Conservation (phyloP, 208 protist species). For the Acanthamoeba comandoni region DNA sequence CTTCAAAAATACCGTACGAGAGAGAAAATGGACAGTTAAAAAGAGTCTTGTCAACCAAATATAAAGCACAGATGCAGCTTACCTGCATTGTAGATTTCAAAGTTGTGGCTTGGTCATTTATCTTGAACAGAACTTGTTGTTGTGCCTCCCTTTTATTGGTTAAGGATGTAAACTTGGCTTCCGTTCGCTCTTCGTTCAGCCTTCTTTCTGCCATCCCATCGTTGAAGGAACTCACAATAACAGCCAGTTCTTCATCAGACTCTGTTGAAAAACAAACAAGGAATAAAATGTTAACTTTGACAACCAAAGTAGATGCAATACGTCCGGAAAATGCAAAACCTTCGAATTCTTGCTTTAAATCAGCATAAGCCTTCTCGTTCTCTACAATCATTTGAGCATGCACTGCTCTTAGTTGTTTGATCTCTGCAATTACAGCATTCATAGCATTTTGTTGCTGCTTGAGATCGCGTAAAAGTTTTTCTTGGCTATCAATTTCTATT, state of each 20-base stretch:
- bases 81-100: not conserved
- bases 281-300: not conserved
- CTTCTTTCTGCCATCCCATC: constrained; percentile 21
- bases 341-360: constrained; percentile 57
- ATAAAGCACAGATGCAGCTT: not conserved
- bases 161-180: not conserved
- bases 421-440: not conserved
- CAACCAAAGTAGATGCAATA: not conserved
- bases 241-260: constrained; percentile 70
- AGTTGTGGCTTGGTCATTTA: constrained; percentile 8
- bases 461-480: constrained; percentile 1
- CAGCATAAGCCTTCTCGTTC: constrained; percentile 29
- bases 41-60: not conserved
- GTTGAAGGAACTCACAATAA: constrained; percentile 51
- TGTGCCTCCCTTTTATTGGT: not conserved
- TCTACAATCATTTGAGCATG: constrained; percentile 10
- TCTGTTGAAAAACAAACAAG: not conserved
- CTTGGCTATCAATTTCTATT: not conserved
- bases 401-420: constrained; percentile 64
- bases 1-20: too few relatives aligned
- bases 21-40: not conserved
- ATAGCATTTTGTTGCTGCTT: constrained; percentile 13
- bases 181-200: not conserved
- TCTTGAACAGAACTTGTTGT: not conserved
- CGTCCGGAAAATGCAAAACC: constrained; percentile 5